Base-by-base conservation (phyloP, 148 eudicot species). In the Cornus florida region DNA sequence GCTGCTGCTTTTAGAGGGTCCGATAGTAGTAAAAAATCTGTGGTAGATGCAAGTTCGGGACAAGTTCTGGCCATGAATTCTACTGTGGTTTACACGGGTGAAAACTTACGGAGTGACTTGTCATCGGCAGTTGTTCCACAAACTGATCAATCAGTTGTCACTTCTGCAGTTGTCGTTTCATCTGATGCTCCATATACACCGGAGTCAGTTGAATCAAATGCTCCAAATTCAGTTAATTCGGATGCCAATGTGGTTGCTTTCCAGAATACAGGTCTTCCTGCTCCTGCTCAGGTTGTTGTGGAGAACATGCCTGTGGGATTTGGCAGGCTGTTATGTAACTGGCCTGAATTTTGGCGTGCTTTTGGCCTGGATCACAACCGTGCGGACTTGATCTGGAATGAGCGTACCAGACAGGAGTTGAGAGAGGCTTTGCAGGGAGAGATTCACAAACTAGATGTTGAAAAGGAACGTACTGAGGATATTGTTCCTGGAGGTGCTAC, bases 291-390 rank as follows among this genome's bases (percentile, higher is more conserved):
- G 89, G 94, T 96, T 83, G 97, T 96, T 53, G 91, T 91, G 81
- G 99, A 96, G 83, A 84, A 89, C 62, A 92, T 94, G 69, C 90
- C 92, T 23, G 99, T 96, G 28, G 99, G 99, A 66, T 96, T 97
- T 46, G 99, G 99, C 65, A 87, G 98, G 86, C 83, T 96, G 78
- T 89, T 96, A 67, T 94, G 94, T 79, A 96, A 96, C 89, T 96
- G 99, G 99, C 91, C 92, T 76, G 97, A 90, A 86, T 96, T 96
- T 85, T 96, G 99, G 99, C 92, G 99, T 76, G 99, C 97, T 65
- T 96, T 96, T 79, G 88, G 92, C 83, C 94, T 93, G 69, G 99
- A 96, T 85, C 99, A 96, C 78, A 96, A 92, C 79, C 99, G 99
- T 85, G 99, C 99, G 20, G 99, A 96, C 81, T 89, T 96, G 78